Conservation (phyloP, 2,329 filamentous ascomycete species). For the Pezicula rhizophila region DNA sequence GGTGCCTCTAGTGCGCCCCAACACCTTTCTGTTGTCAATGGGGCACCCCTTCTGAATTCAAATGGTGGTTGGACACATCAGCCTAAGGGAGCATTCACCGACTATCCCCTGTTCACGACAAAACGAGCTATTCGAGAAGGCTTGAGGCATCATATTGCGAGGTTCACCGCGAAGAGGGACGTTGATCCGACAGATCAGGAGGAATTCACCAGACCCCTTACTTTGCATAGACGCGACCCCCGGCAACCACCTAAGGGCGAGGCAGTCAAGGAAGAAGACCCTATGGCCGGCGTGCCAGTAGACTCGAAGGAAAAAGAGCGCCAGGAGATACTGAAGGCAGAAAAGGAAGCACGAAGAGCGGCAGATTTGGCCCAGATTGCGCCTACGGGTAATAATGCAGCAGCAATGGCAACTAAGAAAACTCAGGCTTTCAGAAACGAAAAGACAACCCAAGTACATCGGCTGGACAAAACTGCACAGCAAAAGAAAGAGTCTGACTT, state of each 20-base stretch:
- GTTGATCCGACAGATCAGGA: constrained; percentile 65
- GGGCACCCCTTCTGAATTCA: constrained; percentile 16
- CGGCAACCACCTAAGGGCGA: constrained; percentile 60
- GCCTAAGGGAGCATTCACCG: constrained; percentile 35
- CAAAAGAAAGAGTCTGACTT: constrained; percentile 64
- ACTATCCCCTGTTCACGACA: constrained; percentile 72
- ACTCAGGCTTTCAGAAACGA: constrained; percentile 67
- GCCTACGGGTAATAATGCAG: constrained; percentile 59
- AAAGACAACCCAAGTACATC: constrained; percentile 80
- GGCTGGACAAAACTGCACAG: constrained; percentile 65
- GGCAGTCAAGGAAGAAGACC: constrained; percentile 53
- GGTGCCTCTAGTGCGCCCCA: constrained; percentile 4
- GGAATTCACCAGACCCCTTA: constrained; percentile 82
- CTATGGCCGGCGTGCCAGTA: constrained; percentile 32
- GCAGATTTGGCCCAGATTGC: constrained; percentile 90
- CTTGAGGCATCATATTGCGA: constrained; percentile 81
- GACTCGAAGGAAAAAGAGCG: constrained; percentile 57
- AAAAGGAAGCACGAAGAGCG: constrained; percentile 79
- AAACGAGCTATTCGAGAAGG: constrained; percentile 75
- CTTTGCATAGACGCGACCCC: constrained; percentile 83
- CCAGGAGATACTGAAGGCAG: constrained; percentile 65
- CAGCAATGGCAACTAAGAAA: constrained; percentile 24
- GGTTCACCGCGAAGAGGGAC: constrained; percentile 56
- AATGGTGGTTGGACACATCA: constrained; percentile 55
- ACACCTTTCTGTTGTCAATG: no score